These are phyloP conservation scores for Silybum marianum DNA, from an alignment of 129 eudicot species.

Conservation along the genomic window DNA sequence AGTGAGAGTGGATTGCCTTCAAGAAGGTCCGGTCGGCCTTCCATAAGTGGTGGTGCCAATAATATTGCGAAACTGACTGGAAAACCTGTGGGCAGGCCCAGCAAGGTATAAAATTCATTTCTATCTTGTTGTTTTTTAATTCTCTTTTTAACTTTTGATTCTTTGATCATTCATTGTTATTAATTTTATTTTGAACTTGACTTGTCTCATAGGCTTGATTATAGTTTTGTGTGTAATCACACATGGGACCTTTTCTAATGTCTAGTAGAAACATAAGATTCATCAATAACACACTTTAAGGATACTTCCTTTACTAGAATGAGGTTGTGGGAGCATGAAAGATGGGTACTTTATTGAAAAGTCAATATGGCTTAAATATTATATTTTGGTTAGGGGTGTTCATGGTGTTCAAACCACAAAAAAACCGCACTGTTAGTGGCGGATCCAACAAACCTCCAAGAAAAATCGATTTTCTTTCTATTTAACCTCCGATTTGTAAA, in stretches of 20 bases:
- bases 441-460: too few relatives aligned
- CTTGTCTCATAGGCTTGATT: background rate
- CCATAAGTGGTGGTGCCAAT: conserved; percentile 24
- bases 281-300: background rate
- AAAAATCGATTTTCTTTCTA: too few relatives aligned
- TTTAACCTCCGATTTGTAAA: too few relatives aligned
- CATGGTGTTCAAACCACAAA: too few relatives aligned
- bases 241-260: too few relatives aligned
- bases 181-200: background rate
- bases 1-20: conserved; percentile 31
- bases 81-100: conserved; percentile 63
- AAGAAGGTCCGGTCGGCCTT: conserved; percentile 65
- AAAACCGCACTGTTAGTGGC: too few relatives aligned
- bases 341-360: background rate
- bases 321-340: background rate
- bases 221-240: background rate
- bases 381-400: background rate
- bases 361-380: background rate
- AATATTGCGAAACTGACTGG: conserved; percentile 51
- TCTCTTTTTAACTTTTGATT: background rate
- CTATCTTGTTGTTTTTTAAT: background rate
- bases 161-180: background rate
- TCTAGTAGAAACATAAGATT: background rate
- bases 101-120: conserved; percentile 48
- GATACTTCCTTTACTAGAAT: background rate